phyloP scores from a whole-genome alignment of 768 basidiomycete genomes.

The Amanita molliuscula region DNA sequence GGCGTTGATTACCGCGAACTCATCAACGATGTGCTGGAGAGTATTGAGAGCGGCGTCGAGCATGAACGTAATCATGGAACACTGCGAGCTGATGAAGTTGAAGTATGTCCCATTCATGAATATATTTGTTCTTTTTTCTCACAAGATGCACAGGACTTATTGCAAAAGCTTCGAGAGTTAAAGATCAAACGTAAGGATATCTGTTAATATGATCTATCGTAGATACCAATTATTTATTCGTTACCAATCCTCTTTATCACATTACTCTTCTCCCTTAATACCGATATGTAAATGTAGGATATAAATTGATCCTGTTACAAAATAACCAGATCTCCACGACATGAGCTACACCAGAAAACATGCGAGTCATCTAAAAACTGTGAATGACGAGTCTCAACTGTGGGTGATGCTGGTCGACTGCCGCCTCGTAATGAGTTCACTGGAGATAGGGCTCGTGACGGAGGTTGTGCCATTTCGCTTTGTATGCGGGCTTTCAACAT shows the following conservation, averaged over 20 bases:
- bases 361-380: conserved; percentile 85
- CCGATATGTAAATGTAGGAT: conserved; percentile 8
- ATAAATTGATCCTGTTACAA: conserved; percentile 26
- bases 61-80: conserved; percentile 58
- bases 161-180: conserved; percentile 42
- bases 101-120: conserved; percentile 36
- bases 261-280: conserved; percentile 9
- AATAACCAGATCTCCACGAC: conserved; percentile 73
- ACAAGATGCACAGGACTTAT: conserved; percentile 34
- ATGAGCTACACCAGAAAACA: conserved; percentile 83
- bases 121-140: conserved; percentile 4
- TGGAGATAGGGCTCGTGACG: conserved; percentile 44
- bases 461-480: conserved; percentile 47
- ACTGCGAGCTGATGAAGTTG: conserved; percentile 56
- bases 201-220: conserved; percentile 9
- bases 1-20: conserved; percentile 77
- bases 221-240: background rate
- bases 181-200: conserved; percentile 36
- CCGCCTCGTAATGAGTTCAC: conserved; percentile 29
- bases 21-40: conserved; percentile 69
- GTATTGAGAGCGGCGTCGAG: conserved; percentile 66
- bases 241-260: conserved; percentile 2
- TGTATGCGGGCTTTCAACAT: conserved; percentile 91
- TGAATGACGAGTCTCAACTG: conserved; percentile 30
- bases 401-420: conserved; percentile 17